These are phyloP conservation scores for Diplodia corticola DNA, from an alignment of 2,329 filamentous ascomycete species.

Conservation along the genomic window DNA sequence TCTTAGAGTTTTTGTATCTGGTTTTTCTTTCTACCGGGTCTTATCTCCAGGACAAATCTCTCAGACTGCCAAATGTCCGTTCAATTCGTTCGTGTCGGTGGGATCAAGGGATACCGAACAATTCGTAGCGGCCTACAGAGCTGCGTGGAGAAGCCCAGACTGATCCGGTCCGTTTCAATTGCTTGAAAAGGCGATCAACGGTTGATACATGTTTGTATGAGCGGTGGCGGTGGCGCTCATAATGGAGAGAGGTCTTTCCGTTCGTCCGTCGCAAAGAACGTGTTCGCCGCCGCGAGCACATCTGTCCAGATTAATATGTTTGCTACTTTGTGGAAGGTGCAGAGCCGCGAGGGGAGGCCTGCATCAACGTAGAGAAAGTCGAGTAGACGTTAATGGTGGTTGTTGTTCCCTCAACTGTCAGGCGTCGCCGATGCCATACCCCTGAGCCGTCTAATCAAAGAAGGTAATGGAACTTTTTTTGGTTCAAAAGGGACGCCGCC, in stretches of 20 bases:
- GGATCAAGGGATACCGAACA: neutral
- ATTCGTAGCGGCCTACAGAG: neutral
- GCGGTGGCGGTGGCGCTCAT: neutral
- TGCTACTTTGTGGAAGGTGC: conserved; percentile 4
- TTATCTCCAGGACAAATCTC: neutral
- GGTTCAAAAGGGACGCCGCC: conserved; percentile 13
- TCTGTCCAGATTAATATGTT: conserved; percentile 19
- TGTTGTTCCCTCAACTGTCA: conserved; percentile 1
- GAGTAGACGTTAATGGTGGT: conserved; percentile 4
- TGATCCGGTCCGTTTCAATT: conserved; percentile 32
- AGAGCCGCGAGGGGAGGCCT: conserved; percentile 2
- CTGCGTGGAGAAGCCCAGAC: conserved; percentile 28
- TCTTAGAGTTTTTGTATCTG: conserved; percentile 6
- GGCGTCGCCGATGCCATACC: conserved; percentile 18
- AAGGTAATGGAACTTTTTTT: conserved; percentile 23
- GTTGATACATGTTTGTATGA: conserved; percentile 25
- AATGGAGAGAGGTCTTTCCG: neutral
- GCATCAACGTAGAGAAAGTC: neutral
- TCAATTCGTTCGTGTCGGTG: neutral
- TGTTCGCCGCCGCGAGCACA: conserved; percentile 6
- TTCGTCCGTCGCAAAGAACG: conserved; percentile 13
- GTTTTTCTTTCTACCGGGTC: conserved; percentile 20
- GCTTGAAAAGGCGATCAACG: conserved; percentile 34
- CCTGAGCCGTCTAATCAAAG: conserved; percentile 22
- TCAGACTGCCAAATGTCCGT: neutral